Evolutionary conservation across 306 rosid genomes (phyloP).

Genomic region (Macrotyloma uniflorum): DNA sequence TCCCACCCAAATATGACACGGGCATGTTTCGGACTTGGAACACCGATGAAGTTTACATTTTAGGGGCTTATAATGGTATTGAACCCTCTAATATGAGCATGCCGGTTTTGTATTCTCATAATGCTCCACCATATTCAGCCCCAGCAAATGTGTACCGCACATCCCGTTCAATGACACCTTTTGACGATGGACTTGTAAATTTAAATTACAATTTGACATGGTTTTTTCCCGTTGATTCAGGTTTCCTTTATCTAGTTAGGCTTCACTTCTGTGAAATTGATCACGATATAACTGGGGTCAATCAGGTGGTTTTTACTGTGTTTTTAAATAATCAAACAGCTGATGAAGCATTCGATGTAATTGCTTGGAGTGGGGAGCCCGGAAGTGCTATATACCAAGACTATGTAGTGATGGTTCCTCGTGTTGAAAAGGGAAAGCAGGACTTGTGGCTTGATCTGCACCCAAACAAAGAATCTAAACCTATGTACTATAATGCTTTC

Average conservation of each 20-base stretch:
- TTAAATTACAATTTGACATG: constrained; percentile 40
- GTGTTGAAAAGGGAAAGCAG: constrained; percentile 35
- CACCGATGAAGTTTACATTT: neutral
- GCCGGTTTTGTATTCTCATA: neutral
- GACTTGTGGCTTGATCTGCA: constrained; percentile 45
- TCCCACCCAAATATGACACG: constrained; percentile 37
- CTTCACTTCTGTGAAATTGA: constrained; percentile 52
- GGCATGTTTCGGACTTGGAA: constrained; percentile 52
- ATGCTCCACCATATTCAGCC: constrained; percentile 34
- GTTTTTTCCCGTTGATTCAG: constrained; percentile 48
- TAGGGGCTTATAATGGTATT: neutral
- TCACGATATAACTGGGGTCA: neutral
- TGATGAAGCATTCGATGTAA: neutral
- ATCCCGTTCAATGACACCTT: neutral
- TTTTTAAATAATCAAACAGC: constrained; percentile 50
- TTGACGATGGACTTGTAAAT: neutral
- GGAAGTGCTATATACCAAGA: constrained; percentile 36
- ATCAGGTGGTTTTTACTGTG: constrained; percentile 36
- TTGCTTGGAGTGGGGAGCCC: constrained; percentile 11
- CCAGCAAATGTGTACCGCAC: constrained; percentile 37
- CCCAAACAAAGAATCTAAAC: constrained; percentile 27
- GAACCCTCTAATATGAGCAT: neutral
- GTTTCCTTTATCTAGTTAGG: constrained; percentile 55
- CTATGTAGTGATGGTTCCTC: constrained; percentile 36
- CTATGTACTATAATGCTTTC: neutral